phyloP scores from a whole-genome alignment of 176 grass and related monocot genomes.

The Oryza longistaminata region DNA sequence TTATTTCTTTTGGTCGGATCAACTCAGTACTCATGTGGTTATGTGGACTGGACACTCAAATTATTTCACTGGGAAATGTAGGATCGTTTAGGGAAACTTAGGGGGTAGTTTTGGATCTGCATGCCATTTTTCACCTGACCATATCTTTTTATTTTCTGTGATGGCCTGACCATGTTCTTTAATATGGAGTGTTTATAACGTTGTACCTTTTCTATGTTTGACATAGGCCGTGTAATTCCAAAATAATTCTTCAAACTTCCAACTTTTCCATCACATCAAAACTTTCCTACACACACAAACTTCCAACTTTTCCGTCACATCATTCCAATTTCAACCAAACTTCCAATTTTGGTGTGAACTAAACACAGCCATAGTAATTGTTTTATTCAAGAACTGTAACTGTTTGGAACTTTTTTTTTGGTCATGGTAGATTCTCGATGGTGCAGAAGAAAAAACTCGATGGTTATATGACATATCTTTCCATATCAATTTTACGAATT shows the following conservation, averaged over 20 bases:
- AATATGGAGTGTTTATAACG: neutral
- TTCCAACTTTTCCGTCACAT: no score
- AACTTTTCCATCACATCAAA: no score
- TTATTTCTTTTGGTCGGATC: neutral
- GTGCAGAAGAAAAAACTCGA: neutral
- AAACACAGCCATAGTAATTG: no score
- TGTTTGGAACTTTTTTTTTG: neutral
- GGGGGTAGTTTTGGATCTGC: neutral
- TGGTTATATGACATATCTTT: conserved; percentile 17
- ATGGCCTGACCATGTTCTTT: neutral
- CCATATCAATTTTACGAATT: neutral
- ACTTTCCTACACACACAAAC: no score
- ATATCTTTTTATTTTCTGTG: neutral
- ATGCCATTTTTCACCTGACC: conserved; percentile 6
- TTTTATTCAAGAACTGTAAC: neutral
- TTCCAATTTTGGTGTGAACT: no score
- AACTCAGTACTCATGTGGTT: neutral
- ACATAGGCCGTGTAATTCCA: no score
- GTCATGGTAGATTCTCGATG: neutral
- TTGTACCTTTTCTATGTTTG: neutral
- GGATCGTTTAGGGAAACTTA: neutral
- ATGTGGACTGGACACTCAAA: neutral
- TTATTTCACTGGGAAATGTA: neutral
- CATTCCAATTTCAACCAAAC: no score
- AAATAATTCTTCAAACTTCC: no score